Base-by-base conservation (phyloP, 108 stramenopile genomes). In the Chaetoceros muelleri region DNA sequence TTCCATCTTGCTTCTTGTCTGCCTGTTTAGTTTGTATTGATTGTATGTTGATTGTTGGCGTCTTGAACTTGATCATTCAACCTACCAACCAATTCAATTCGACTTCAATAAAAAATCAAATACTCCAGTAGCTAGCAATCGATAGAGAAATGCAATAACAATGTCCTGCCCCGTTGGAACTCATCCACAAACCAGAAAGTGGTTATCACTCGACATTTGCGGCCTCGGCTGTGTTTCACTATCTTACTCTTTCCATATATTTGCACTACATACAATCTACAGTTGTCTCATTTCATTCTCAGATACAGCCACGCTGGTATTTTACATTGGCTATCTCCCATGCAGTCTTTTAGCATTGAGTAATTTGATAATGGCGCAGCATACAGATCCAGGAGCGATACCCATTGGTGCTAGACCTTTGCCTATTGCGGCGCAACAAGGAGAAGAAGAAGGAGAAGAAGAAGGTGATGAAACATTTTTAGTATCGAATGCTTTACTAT, bases 321-420 rank as follows among this genome's bases (percentile, higher is more conserved):
- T 40, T 40, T 40, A 40, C 34, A 40, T 40, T 40, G 5, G 5
- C 5, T 40, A 40, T 40, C 8, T 40, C 13, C 34, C 34, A 10
- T 40, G 34, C 34, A 10, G 8, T 10, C 5, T 40, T 10, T 13
- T 40, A 40, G 34, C 34, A 5, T 13, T 40, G 5, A 40, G 5
- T 10, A 40, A 13, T 40, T 40, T 40, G 13, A 10, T 40, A 10
- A 5, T 10, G 13, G 34, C 34, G 13, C 34, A 40, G 13, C 34
- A 40, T 40, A 78, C 78, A 2, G 73, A 92, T 73, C 90, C 90
- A 23, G 90, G 90, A 5, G 78, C 82, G 17, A 84, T 92, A 40
- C 90, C 90, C 1, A 71, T 85, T 73, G 84, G 84, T 29, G 90
- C 90, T 17, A 55, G 80, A 2, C 90, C 90, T 3, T 50, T 92